phyloP scores from a whole-genome alignment of 345 rosid species.

The Eucalyptus paniculata region DNA sequence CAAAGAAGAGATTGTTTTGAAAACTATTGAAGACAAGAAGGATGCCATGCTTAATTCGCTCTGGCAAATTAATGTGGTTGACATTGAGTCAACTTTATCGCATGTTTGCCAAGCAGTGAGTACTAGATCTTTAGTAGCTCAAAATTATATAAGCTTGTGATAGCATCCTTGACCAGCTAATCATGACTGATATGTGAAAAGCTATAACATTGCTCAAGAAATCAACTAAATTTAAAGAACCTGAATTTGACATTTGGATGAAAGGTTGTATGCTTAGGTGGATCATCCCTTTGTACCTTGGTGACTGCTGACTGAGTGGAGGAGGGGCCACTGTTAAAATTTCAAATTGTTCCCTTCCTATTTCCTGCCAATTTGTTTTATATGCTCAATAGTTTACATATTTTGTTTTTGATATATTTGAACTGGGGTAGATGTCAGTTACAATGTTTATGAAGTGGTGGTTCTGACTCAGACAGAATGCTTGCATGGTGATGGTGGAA shows the following conservation, averaged over 20 bases:
- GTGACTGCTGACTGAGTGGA: not conserved
- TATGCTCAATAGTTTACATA: not conserved
- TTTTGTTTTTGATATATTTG: not conserved
- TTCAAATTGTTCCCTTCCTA: not conserved
- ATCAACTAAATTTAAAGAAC: not conserved
- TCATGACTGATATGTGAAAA: not conserved
- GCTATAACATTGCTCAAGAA: not conserved
- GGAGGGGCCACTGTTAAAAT: not conserved
- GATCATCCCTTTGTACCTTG: not conserved
- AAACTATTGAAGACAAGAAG: conserved; percentile 63
- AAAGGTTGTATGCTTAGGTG: not conserved
- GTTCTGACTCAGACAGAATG: not conserved
- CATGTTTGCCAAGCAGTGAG: conserved; percentile 75
- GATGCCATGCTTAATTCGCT: conserved; percentile 86
- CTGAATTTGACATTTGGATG: not conserved
- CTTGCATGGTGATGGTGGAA: not conserved
- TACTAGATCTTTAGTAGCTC: not conserved
- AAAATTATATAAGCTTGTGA: not conserved
- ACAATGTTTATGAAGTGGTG: not conserved
- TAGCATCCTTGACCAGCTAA: not conserved
- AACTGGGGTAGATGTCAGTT: not conserved
- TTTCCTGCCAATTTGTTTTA: not conserved
- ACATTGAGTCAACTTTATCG: conserved; percentile 81
- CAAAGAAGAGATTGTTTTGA: conserved; percentile 58
- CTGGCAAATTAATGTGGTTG: conserved; percentile 92